Conservation (phyloP, 371 early-diverging fungal species). For the Rhizomucor pusillus region DNA sequence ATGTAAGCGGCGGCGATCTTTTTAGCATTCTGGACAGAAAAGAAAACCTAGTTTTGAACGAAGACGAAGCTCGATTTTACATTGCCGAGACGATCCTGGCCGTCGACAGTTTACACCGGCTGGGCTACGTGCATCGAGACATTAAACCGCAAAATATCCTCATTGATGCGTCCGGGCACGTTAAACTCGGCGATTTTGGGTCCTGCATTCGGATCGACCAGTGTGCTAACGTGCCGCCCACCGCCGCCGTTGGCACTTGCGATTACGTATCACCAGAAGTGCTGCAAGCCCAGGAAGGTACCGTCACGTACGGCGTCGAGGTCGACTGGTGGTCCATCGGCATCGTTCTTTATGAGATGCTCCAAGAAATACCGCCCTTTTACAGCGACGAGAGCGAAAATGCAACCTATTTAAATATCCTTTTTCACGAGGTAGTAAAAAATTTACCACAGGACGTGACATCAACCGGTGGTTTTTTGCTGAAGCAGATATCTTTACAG, state of each 20-base stretch:
- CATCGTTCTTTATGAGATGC: constrained; percentile 93
- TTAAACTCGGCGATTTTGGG: constrained; percentile 94
- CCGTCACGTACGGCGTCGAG: constrained; percentile 84
- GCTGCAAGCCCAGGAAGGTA: constrained; percentile 62
- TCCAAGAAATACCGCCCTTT: constrained; percentile 94
- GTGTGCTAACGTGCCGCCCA: constrained; percentile 49
- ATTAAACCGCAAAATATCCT: constrained; percentile 84
- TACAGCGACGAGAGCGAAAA: constrained; percentile 76
- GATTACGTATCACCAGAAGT: constrained; percentile 97
- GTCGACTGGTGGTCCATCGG: constrained; percentile 99
- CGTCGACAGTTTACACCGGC: constrained; percentile 85
- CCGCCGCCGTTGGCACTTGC: constrained; percentile 87
- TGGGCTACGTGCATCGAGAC: constrained; percentile 95
- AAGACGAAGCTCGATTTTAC: constrained; percentile 93
- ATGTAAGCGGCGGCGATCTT: constrained; percentile 93
- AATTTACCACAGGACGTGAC: no score
- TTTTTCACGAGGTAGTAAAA: constrained; percentile 62
- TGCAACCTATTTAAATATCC: constrained; percentile 86
- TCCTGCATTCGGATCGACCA: constrained; percentile 49
- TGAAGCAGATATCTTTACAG: constrained; percentile 33
- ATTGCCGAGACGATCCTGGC: constrained; percentile 94
- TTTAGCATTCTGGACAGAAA: constrained; percentile 90
- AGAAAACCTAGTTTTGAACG: constrained; percentile 66
- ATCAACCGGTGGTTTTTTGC: no score
- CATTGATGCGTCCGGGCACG: constrained; percentile 71